Evolutionary conservation across 2,329 filamentous ascomycete genomes (phyloP).

Genomic region (Penicillium decumbens): DNA sequence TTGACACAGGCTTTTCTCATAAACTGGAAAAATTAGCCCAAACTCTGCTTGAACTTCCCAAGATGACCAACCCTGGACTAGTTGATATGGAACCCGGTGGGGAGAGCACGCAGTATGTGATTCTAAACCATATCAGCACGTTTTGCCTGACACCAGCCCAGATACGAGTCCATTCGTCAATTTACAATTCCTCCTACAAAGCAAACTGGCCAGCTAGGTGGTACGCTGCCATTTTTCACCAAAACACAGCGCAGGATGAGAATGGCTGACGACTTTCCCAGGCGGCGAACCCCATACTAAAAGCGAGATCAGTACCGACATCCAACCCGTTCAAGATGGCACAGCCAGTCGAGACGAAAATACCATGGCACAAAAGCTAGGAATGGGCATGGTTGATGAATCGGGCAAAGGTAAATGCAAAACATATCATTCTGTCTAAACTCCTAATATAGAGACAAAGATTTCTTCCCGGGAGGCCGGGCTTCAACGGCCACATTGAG

Average conservation of each 20-base stretch:
- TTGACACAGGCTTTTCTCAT: not conserved
- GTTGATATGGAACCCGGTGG: slow-evolving; percentile 59
- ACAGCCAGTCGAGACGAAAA: slow-evolving; percentile 50
- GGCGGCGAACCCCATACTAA: slow-evolving; percentile 30
- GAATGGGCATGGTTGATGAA: slow-evolving; percentile 47
- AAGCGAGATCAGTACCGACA: slow-evolving; percentile 28
- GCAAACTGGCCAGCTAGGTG: slow-evolving; percentile 54
- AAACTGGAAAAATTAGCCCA: not conserved
- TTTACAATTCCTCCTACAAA: slow-evolving; percentile 50
- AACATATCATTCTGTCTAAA: slow-evolving; percentile 26
- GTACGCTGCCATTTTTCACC: slow-evolving; percentile 32
- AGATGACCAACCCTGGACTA: slow-evolving; percentile 50
- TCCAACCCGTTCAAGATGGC: slow-evolving; percentile 42
- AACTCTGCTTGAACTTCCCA: not conserved
- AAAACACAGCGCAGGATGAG: not conserved
- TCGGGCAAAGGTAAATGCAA: slow-evolving; percentile 35
- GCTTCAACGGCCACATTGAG: slow-evolving; percentile 9
- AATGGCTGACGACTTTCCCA: slow-evolving; percentile 8
- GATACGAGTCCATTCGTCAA: slow-evolving; percentile 57
- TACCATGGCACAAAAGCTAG: slow-evolving; percentile 50
- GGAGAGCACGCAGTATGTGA: slow-evolving; percentile 53
- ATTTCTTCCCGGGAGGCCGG: slow-evolving; percentile 3
- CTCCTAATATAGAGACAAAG: slow-evolving; percentile 26
- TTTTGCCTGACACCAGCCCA: slow-evolving; percentile 19
- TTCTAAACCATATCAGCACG: not conserved